Evolutionary conservation across 225 moss, liverwort and hornwort genomes (phyloP).

Genomic region (Sphagnum tenellum): DNA sequence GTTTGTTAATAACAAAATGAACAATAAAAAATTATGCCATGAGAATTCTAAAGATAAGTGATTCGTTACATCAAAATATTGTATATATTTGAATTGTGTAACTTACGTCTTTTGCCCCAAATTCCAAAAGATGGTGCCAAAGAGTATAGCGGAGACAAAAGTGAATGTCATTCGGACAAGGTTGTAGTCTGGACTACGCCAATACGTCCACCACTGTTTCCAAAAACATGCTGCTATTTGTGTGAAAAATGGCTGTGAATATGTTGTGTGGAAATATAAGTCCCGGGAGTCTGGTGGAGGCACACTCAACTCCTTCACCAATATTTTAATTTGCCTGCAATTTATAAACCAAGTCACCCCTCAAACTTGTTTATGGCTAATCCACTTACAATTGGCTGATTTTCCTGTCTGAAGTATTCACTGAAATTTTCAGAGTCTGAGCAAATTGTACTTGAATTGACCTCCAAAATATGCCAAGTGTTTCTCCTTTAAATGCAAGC

Average conservation of each 20-base stretch:
- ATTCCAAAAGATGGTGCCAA: conserved; percentile 52
- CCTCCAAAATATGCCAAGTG: too few relatives aligned
- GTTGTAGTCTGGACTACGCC: conserved; percentile 56
- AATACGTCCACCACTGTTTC: conserved; percentile 45
- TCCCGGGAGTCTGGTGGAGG: conserved; percentile 40
- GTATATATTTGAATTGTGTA: not conserved
- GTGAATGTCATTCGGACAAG: conserved; percentile 49
- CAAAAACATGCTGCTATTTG: conserved; percentile 44
- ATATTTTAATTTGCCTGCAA: conserved; percentile 36
- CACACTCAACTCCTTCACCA: conserved; percentile 29
- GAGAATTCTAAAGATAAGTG: not conserved
- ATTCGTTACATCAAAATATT: not conserved
- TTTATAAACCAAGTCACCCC: not conserved
- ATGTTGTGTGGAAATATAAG: conserved; percentile 37
- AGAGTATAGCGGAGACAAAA: conserved; percentile 31
- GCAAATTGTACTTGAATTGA: too few relatives aligned
- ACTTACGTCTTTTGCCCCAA: conserved; percentile 36
- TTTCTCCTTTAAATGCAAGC: too few relatives aligned
- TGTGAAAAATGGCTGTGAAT: conserved; percentile 41
- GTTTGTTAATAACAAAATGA: not conserved
- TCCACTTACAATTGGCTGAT: too few relatives aligned
- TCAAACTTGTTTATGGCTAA: not conserved
- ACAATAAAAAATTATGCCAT: not conserved
- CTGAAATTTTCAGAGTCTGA: too few relatives aligned
- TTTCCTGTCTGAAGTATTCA: too few relatives aligned